Conservation (phyloP, 108 stramenopile species). For the Pseudonitzschia multistriata region DNA sequence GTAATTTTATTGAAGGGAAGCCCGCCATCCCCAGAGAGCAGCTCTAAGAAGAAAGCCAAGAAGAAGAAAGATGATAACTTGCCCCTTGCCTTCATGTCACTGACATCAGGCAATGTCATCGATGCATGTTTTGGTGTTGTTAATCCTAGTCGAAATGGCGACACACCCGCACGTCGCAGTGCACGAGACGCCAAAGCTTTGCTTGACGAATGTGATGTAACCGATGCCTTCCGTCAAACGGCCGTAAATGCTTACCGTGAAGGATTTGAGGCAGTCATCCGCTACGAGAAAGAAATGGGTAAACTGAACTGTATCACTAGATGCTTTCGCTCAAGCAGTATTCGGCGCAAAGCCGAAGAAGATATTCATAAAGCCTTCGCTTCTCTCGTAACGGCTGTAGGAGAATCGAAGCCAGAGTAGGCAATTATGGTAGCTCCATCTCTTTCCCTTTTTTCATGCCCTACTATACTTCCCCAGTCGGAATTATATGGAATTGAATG, state of each 20-base stretch:
- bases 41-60: conserved; percentile 12
- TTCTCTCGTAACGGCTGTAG: conserved; percentile 22
- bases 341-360: conserved; percentile 22
- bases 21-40: not conserved
- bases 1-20: conserved; percentile 30
- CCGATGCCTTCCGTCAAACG: conserved; percentile 27
- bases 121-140: conserved; percentile 60
- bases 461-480: too few relatives aligned
- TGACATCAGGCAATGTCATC: conserved; percentile 63
- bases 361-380: conserved; percentile 19
- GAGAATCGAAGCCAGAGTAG: conserved; percentile 10
- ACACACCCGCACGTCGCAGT: conserved; percentile 19
- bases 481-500: not conserved
- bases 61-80: conserved; percentile 12
- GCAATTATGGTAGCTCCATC: not conserved
- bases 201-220: conserved; percentile 28
- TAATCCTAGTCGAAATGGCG: conserved; percentile 14
- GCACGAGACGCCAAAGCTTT: conserved; percentile 32
- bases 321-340: conserved; percentile 27
- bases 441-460: not conserved
- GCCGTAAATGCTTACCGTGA: conserved; percentile 45
- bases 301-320: conserved; percentile 34
- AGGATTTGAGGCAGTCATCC: conserved; percentile 36
- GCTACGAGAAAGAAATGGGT: conserved; percentile 22
- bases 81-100: conserved; percentile 43